Percentiles rank a stretch among this genome's conserved stretches.
Evolutionary conservation across 176 grass and related monocot species (phyloP).

Genomic region (Cocos nucifera): DNA sequence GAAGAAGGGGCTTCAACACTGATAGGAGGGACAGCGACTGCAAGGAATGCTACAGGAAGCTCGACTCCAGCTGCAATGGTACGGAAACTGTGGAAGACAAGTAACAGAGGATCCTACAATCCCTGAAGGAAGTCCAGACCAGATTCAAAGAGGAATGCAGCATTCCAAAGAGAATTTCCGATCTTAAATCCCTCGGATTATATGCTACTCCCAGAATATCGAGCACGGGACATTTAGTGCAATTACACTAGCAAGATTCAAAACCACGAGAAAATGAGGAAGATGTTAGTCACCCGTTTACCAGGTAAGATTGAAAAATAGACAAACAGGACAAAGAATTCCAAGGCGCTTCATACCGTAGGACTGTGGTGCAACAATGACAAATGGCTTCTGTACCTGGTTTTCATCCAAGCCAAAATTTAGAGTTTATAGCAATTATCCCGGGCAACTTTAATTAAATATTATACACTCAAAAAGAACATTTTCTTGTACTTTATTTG

Average conservation of each 20-base stretch:
- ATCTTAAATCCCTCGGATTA: conserved; percentile 56
- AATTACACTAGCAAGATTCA: too few relatives aligned
- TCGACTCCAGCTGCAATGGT: background rate
- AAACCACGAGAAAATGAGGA: too few relatives aligned
- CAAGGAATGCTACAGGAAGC: conserved; percentile 34
- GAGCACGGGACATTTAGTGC: background rate
- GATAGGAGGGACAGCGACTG: conserved; percentile 44
- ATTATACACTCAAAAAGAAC: too few relatives aligned
- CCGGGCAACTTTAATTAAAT: too few relatives aligned
- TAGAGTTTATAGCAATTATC: too few relatives aligned
- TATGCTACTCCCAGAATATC: conserved; percentile 32
- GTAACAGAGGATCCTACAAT: background rate
- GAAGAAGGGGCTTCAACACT: conserved; percentile 42
- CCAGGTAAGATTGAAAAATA: conserved; percentile 10
- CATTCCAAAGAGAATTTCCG: conserved; percentile 29
- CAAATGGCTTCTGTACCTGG: too few relatives aligned
- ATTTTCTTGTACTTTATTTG: too few relatives aligned
- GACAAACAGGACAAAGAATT: background rate
- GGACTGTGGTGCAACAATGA: too few relatives aligned
- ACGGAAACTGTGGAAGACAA: too few relatives aligned
- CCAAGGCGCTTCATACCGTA: too few relatives aligned
- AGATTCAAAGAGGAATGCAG: conserved; percentile 51
- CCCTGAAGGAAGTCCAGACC: conserved; percentile 43
- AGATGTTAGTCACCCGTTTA: too few relatives aligned
- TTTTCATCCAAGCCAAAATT: too few relatives aligned